Base-by-base conservation (phyloP, 2,329 filamentous ascomycete genomes). In the Colletotrichum sp. region DNA sequence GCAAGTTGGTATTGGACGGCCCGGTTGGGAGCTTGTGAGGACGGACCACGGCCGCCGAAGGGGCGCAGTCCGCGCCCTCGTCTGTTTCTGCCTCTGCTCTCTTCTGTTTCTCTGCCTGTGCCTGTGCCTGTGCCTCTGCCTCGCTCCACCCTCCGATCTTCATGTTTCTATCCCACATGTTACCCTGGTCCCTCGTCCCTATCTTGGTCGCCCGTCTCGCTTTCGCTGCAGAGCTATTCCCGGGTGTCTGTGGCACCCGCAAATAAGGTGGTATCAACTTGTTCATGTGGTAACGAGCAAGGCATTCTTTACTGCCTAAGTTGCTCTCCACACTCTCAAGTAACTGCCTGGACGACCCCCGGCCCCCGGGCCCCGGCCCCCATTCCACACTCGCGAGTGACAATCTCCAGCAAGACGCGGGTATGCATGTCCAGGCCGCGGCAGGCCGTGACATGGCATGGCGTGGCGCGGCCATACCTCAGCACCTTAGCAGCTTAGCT, bases 381-480 rank as follows among this genome's bases (percentile, higher is more conserved):
- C 68, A 61, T 30, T 63, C 36, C 27, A 63, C 19, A 27, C n/a
- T 52, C 44, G n/a, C 44, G 44, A 52, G 44, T 52, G 44, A 52
- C 29, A 25, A 29, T 52, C 49, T 63, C 57, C 55, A 72, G 39
- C 69, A 63, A 39, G 52, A 57, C 57, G 39, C 73, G 64, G 73
- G 73, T 69, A 73, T 76, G 73, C 70, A 76, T 63, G 44, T 22
- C 61, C 62, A 62, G 34, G 55, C 69, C 22, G 57, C 69, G 64
- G 73, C 64, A 69, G 64, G 64, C 70, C 57, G 73, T 55, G 44
- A 49, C 73, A 76, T 72, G 22, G 55, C 55, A 34, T 72, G 55
- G 72, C 57, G 72, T 75, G 69, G 72, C 69, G 69, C 72, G 69
- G 72, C 55, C 44, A 75, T 75, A 22, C 72, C 72, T 71, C 59